Evolutionary conservation across 1,284 basidiomycete genomes (phyloP).

Genomic region (Rhodotorula sp.): DNA sequence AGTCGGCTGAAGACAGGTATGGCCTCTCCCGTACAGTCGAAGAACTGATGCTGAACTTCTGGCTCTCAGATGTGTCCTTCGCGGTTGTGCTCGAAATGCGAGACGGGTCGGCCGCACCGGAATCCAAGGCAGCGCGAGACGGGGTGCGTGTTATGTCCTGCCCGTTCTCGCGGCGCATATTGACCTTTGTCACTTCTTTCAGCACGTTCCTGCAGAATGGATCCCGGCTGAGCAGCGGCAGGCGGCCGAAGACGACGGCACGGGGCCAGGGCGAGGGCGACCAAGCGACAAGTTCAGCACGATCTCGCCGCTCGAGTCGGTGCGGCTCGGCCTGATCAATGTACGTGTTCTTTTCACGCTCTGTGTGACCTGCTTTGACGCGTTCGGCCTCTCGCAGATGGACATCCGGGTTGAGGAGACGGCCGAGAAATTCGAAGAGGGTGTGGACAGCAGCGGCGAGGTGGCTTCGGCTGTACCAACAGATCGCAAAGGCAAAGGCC

Average conservation of each 20-base stretch:
- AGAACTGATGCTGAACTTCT: neutral
- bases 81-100: conserved; percentile 77
- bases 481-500: conserved; percentile 49
- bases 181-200: neutral
- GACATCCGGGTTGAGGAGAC: conserved; percentile 55
- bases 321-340: conserved; percentile 27
- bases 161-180: neutral
- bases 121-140: conserved; percentile 55
- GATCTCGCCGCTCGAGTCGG: conserved; percentile 15
- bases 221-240: conserved; percentile 62
- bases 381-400: conserved; percentile 6
- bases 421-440: conserved; percentile 58
- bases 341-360: conserved; percentile 14
- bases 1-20: conserved; percentile 36
- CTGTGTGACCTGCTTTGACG: neutral
- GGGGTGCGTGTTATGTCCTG: conserved; percentile 46
- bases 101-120: conserved; percentile 65
- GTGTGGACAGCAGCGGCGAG: conserved; percentile 51
- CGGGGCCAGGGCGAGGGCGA: conserved; percentile 4
- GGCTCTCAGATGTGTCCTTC: conserved; percentile 67
- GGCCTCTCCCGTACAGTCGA: conserved; percentile 50
- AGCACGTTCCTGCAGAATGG: conserved; percentile 69
- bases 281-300: conserved; percentile 1
- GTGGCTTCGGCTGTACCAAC: neutral
- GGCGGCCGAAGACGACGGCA: conserved; percentile 9